Conservation (phyloP, 1,139 yeast genomes). For the Geotrichum restrictum region DNA sequence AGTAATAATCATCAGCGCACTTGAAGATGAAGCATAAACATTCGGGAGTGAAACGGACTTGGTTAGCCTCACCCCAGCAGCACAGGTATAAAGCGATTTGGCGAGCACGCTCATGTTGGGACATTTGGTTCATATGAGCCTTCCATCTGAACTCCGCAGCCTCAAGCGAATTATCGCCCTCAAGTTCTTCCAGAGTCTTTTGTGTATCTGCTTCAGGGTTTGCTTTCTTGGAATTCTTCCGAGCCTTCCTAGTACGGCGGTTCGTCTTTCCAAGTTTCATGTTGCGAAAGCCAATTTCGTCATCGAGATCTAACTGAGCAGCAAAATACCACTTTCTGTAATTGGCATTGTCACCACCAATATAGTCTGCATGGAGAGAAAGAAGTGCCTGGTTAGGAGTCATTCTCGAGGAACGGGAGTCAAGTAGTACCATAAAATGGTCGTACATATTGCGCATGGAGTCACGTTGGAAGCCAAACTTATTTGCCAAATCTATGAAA, state of each 20-base stretch:
- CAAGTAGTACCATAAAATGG: conserved; percentile 87
- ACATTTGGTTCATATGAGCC: conserved; percentile 62
- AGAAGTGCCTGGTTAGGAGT: conserved; percentile 91
- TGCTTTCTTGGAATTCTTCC: conserved; percentile 59
- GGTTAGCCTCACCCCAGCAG: conserved; percentile 98
- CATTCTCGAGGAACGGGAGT: conserved; percentile 95
- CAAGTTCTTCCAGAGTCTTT: conserved; percentile 69
- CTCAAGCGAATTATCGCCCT: conserved; percentile 77
- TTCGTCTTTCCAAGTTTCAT: conserved; percentile 73
- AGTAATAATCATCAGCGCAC: conserved; percentile 83
- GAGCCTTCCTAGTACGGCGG: conserved; percentile 51
- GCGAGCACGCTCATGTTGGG: conserved; percentile 77
- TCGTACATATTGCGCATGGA: conserved; percentile 97
- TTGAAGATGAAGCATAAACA: conserved; percentile 87
- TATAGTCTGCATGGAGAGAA: conserved; percentile 92
- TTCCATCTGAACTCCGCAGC: conserved; percentile 87
- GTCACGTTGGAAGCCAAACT: conserved; percentile 96
- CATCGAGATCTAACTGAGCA: conserved; percentile 82
- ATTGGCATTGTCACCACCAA: conserved; percentile 90
- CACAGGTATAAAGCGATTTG: conserved; percentile 85
- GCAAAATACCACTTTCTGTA: conserved; percentile 96
- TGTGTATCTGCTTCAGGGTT: conserved; percentile 46
- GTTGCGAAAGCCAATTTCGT: conserved; percentile 70
- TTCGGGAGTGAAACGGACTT: conserved; percentile 93
- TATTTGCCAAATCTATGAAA: conserved; percentile 81